phyloP scores from a whole-genome alignment of 805 yeast genomes.

The Cyberlindnera xylosilytica region DNA sequence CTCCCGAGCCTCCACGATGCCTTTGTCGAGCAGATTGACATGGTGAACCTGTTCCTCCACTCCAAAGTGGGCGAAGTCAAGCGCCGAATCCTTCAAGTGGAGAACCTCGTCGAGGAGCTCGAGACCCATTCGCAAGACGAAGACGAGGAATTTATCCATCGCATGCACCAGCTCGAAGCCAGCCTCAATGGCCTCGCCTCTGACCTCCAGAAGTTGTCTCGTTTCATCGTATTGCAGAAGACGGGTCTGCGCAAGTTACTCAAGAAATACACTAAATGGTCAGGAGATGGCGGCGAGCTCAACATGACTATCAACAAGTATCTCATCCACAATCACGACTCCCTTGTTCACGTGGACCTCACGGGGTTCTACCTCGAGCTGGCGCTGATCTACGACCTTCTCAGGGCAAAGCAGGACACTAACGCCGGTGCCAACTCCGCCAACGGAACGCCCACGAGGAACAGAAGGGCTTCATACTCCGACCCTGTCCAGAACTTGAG shows the following conservation, averaged over 20 bases:
- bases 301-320: conserved; percentile 29
- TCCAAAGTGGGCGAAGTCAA: conserved; percentile 70
- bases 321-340: conserved; percentile 42
- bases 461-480: conserved; percentile 13
- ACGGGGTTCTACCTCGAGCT: conserved; percentile 60
- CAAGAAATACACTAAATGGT: conserved; percentile 60
- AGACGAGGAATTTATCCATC: conserved; percentile 5
- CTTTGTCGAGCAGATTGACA: conserved; percentile 58
- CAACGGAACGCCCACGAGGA: conserved; percentile 2
- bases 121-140: conserved; percentile 2
- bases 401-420: conserved; percentile 29
- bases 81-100: conserved; percentile 42
- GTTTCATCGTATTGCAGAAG: conserved; percentile 70
- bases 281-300: conserved; percentile 30
- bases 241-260: conserved; percentile 70
- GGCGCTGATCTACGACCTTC: conserved; percentile 49
- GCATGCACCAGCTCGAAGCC: conserved; percentile 18
- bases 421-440: neutral
- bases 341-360: conserved; percentile 61
- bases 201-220: conserved; percentile 61
- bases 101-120: conserved; percentile 31
- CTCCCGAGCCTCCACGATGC: conserved; percentile 37
- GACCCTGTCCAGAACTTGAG: conserved; percentile 18
- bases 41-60: conserved; percentile 55
- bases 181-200: conserved; percentile 42